Percentiles rank a stretch among this genome's conserved stretches.
These are phyloP conservation scores for Tetradesmus obliquus DNA, from an alignment of 139 green algal species.

Conservation along the genomic window DNA sequence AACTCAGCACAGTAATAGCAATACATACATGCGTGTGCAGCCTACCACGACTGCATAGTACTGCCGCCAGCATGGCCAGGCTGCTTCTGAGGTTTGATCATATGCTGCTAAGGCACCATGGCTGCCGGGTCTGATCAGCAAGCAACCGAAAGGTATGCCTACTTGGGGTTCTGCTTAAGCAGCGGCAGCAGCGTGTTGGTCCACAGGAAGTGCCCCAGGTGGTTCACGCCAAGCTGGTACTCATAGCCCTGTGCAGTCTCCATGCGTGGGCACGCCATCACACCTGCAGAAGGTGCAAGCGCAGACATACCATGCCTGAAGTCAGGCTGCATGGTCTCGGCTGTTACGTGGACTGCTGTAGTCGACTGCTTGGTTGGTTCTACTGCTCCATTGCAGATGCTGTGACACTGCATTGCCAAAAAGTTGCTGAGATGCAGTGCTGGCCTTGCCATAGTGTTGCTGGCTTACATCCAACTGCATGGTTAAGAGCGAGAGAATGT, in stretches of 20 bases:
- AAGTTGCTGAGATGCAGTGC: not conserved
- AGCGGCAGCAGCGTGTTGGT: conserved; percentile 76
- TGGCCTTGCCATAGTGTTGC: not conserved
- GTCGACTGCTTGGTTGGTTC: not conserved
- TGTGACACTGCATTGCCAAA: not conserved
- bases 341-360: not conserved
- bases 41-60: not conserved
- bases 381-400: not conserved
- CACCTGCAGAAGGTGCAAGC: conserved; percentile 53
- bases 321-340: not conserved
- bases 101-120: no score
- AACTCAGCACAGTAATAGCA: not conserved
- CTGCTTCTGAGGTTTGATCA: no score
- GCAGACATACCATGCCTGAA: not conserved
- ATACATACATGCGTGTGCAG: not conserved
- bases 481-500: no score
- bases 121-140: no score
- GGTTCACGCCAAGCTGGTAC: conserved; percentile 68
- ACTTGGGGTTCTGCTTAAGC: conserved; percentile 66
- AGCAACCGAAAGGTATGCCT: not conserved
- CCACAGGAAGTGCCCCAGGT: conserved; percentile 81
- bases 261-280: conserved; percentile 84
- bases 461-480: not conserved
- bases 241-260: conserved; percentile 84
- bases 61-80: no score